Conservation (phyloP, 1,139 yeast genomes). For the Saccharomyces hybrid region DNA sequence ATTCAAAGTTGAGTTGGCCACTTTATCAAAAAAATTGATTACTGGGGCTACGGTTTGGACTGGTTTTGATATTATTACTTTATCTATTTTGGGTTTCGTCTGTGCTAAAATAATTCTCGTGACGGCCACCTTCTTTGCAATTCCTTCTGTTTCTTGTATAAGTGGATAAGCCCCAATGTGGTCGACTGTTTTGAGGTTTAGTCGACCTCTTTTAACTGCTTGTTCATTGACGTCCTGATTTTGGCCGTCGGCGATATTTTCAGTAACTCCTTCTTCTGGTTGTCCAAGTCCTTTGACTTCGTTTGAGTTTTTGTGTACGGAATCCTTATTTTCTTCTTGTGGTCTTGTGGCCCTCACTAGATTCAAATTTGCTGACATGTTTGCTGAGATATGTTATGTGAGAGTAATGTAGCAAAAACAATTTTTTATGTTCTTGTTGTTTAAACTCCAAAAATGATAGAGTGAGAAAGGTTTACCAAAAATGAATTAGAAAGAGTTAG, state of each 20-base stretch:
- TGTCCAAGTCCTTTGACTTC: not conserved
- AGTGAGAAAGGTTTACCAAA: not conserved
- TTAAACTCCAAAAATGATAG: not conserved
- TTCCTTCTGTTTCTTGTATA: conserved; percentile 36
- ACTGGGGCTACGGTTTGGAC: conserved; percentile 31
- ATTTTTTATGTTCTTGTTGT: not conserved
- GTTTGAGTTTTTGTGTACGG: not conserved
- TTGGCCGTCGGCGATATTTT: not conserved
- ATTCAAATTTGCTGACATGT: not conserved
- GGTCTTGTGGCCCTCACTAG: not conserved
- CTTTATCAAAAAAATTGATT: conserved; percentile 32
- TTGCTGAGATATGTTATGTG: not conserved
- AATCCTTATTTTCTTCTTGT: not conserved
- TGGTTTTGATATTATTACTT: conserved; percentile 31
- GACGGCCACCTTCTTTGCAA: conserved; percentile 33
- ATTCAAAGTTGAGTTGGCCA: conserved; percentile 29
- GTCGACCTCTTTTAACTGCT: not conserved
- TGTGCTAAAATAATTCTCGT: conserved; percentile 38
- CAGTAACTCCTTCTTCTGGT: not conserved
- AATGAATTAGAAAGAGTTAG: not conserved
- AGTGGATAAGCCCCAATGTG: conserved; percentile 38
- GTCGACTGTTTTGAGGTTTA: conserved; percentile 27
- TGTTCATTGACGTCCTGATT: not conserved
- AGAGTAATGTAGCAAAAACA: not conserved
- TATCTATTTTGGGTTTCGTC: conserved; percentile 37